These are phyloP conservation scores for Somion occarium DNA, from an alignment of 1,284 basidiomycete species.

Conservation along the genomic window DNA sequence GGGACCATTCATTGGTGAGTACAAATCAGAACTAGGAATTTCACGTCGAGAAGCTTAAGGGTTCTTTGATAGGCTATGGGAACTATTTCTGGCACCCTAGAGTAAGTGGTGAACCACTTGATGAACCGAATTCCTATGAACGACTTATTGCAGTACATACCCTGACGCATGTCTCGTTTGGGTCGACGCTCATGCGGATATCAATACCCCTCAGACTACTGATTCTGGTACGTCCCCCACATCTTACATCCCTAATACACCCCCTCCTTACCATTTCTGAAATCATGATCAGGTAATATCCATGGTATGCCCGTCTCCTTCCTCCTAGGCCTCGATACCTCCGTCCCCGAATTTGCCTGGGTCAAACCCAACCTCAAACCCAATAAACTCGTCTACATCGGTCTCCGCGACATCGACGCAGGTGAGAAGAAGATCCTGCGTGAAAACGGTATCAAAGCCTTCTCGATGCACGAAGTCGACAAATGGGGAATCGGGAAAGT, in stretches of 20 bases:
- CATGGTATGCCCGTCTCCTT: slow-evolving; percentile 99
- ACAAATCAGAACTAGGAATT: neutral
- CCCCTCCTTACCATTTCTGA: neutral
- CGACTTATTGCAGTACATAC: slow-evolving; percentile 42
- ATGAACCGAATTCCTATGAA: neutral
- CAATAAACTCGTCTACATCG: slow-evolving; percentile 87
- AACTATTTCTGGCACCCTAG: slow-evolving; percentile 80
- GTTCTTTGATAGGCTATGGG: slow-evolving; percentile 71
- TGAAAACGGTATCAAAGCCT: slow-evolving; percentile 88
- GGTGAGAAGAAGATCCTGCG: slow-evolving; percentile 88
- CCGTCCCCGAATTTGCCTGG: slow-evolving; percentile 72
- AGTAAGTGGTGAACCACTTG: slow-evolving; percentile 37
- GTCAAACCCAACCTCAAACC: slow-evolving; percentile 70
- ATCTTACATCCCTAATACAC: slow-evolving; percentile 5
- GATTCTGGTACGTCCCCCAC: slow-evolving; percentile 54
- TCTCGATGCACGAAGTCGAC: slow-evolving; percentile 98
- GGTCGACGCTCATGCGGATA: slow-evolving; percentile 93
- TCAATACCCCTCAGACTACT: slow-evolving; percentile 89
- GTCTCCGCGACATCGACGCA: slow-evolving; percentile 89
- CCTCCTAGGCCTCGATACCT: slow-evolving; percentile 70
- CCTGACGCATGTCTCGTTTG: slow-evolving; percentile 85
- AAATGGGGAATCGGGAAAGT: slow-evolving; percentile 94
- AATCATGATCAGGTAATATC: slow-evolving; percentile 73
- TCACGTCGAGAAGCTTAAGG: slow-evolving; percentile 2
- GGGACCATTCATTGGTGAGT: slow-evolving; percentile 89